A percentile compares a stretch with the other conserved stretches of the same genome.
Conservation (phyloP, 352 stramenopile genomes). For the Phytophthora pisi region DNA sequence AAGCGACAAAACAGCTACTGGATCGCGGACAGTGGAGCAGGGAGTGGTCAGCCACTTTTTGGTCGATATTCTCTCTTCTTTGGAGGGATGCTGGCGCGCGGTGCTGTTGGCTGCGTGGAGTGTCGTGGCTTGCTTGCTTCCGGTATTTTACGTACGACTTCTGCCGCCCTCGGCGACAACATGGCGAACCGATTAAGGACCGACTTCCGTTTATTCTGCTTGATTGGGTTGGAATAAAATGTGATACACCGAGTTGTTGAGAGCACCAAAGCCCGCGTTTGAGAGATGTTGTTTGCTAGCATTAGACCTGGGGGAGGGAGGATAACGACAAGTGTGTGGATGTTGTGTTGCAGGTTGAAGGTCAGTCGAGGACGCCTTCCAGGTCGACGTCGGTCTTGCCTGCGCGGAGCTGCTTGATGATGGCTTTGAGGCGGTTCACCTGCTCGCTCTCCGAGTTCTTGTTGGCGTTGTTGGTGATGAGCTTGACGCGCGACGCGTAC, state of each 20-base stretch:
- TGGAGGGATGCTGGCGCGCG: background rate
- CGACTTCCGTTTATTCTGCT: conserved; percentile 52
- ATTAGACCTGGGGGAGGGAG: background rate
- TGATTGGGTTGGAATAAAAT: conserved; percentile 56
- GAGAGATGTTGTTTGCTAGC: conserved; percentile 7
- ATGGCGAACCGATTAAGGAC: conserved; percentile 34
- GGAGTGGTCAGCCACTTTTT: conserved; percentile 13
- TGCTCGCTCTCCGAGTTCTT: conserved; percentile 88
- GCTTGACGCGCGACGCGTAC: conserved; percentile 86
- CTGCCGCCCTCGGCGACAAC: conserved; percentile 29
- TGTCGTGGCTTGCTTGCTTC: conserved; percentile 3
- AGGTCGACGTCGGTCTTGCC: conserved; percentile 75
- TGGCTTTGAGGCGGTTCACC: conserved; percentile 80
- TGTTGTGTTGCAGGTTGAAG: conserved; percentile 4
- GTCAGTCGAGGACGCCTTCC: conserved; percentile 62
- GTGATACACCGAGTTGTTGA: conserved; percentile 89
- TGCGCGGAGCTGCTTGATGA: conserved; percentile 79
- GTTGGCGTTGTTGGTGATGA: conserved; percentile 90
- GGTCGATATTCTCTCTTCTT: background rate
- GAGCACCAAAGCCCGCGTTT: conserved; percentile 49
- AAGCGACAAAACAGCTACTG: background rate
- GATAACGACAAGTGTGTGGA: background rate
- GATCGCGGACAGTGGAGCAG: conserved; percentile 16
- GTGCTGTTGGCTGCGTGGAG: background rate
- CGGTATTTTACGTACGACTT: conserved; percentile 5